Conservation (phyloP, 257 asterid species). For the Linaria vulgaris region DNA sequence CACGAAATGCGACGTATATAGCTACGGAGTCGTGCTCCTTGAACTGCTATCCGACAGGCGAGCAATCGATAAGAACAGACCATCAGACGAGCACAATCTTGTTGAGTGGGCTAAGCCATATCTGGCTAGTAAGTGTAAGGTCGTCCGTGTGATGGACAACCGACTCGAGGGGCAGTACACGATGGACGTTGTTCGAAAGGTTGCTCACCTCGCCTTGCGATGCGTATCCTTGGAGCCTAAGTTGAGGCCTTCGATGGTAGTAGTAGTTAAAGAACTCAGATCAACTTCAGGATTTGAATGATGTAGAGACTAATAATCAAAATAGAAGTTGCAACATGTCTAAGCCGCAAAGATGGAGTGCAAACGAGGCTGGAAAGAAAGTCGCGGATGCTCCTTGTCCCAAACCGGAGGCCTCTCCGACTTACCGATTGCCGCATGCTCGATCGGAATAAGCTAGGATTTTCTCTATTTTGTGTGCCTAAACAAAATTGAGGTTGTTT, state of each 20-base stretch:
- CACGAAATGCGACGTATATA: constrained; percentile 56
- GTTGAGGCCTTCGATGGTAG: constrained; percentile 55
- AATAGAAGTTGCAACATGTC: constrained; percentile 22
- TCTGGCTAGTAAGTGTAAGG: constrained; percentile 48
- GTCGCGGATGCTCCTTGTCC: constrained; percentile 32
- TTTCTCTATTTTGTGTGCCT: too few relatives aligned
- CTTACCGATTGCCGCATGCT: constrained; percentile 4
- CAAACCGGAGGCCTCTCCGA: constrained; percentile 39
- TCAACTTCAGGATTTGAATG: constrained; percentile 40
- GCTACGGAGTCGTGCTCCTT: constrained; percentile 61
- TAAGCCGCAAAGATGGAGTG: constrained; percentile 41
- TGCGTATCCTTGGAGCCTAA: constrained; percentile 51
- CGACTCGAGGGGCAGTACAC: constrained; percentile 64
- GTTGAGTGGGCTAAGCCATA: constrained; percentile 59
- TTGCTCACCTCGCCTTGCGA: constrained; percentile 38
- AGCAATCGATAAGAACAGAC: constrained; percentile 59
- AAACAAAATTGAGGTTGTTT: too few relatives aligned
- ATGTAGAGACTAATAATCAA: constrained; percentile 23
- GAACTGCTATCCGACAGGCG: constrained; percentile 57
- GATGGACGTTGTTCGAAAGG: constrained; percentile 44
- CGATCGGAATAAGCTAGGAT: not conserved
- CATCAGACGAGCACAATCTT: constrained; percentile 52
- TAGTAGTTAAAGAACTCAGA: constrained; percentile 43
- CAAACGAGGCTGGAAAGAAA: constrained; percentile 32
- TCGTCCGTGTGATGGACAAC: constrained; percentile 54